These are phyloP conservation scores for Erysimum cheiri DNA, from an alignment of 441 rosid genomes.

Conservation along the genomic window DNA sequence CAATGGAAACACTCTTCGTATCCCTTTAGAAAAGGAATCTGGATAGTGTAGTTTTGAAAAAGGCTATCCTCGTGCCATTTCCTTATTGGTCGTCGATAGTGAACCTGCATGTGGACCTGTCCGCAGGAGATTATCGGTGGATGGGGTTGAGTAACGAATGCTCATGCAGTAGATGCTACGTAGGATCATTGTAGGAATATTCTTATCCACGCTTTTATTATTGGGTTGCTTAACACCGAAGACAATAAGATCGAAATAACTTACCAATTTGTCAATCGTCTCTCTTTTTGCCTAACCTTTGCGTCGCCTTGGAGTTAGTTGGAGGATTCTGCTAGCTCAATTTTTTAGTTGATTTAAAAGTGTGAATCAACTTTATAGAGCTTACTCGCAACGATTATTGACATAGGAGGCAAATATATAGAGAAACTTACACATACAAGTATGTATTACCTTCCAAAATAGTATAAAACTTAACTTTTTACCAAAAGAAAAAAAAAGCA, in stretches of 20 bases:
- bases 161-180: slow-evolving; percentile 40
- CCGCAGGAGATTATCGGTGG: slow-evolving; percentile 31
- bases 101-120: slow-evolving; percentile 5
- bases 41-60: background rate
- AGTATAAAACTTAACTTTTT: too few relatives aligned
- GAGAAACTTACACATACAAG: too few relatives aligned
- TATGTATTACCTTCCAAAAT: too few relatives aligned
- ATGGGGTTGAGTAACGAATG: slow-evolving; percentile 39
- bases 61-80: background rate
- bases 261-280: slow-evolving; percentile 25
- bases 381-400: background rate
- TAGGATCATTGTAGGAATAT: slow-evolving; percentile 37
- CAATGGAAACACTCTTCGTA: slow-evolving; percentile 29
- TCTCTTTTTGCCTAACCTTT: slow-evolving; percentile 23
- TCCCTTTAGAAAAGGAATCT: slow-evolving; percentile 21
- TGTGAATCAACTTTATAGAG: background rate
- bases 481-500: too few relatives aligned
- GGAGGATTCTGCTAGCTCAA: slow-evolving; percentile 8
- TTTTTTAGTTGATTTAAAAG: background rate
- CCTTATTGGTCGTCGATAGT: slow-evolving; percentile 20
- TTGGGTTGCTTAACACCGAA: slow-evolving; percentile 24
- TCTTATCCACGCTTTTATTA: slow-evolving; percentile 31
- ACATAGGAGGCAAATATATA: too few relatives aligned
- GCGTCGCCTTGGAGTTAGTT: slow-evolving; percentile 35
- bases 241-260: slow-evolving; percentile 1